Evolutionary conservation across 176 grass and related monocot species (phyloP), one percentile per base, ranked within the genome.

Genomic region (Triticum monococcum): DNA sequence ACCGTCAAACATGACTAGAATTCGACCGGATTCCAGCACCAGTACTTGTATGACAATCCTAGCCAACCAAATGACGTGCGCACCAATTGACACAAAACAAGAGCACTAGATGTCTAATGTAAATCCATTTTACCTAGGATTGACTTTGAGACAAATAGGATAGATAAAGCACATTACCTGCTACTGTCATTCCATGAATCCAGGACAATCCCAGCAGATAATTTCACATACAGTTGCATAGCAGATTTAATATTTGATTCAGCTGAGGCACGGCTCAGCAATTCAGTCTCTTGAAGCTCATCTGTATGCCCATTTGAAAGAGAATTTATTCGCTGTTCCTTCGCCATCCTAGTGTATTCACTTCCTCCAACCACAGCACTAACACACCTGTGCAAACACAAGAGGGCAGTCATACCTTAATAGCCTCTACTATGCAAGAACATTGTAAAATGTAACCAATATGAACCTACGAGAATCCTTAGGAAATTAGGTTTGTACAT

Each of bases 171-270:
- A 30, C 56, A 64, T 5, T 92, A 98, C 96, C 96, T 95, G 90
- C 81, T 98, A 84, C 67, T 94, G 77, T 92, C 93, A 75, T 84
- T 91, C 96, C 96, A 98, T 56, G 96, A 96, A 78, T 98, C 96
- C n/a, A 98, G 87, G 43, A 98, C 88, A 35, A 98, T 92, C 67
- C 90, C 90, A 72, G 96, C 79, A 38, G 93, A 93, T 85, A 92
- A 90, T 89, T 95, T 96, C 77, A 95, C 81, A 36, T 92, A 96
- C 68, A 95, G 68, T 84, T 98, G 96, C 96, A 98, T 92, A 61
- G 90, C 86, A 80, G 93, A 96, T 86, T 96, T 98, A 62, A 98
- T 98, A 82, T 89, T 96, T 87, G 93, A 90, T 89, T 95, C 96
- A 79, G 91, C 89, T 56, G 96, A 91, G 59, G 86, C 84, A 59